Percentiles rank a stretch among this genome's conserved stretches.
Evolutionary conservation across 257 asterid species (phyloP).

Genomic region (Dorcoceras hygrometricum): DNA sequence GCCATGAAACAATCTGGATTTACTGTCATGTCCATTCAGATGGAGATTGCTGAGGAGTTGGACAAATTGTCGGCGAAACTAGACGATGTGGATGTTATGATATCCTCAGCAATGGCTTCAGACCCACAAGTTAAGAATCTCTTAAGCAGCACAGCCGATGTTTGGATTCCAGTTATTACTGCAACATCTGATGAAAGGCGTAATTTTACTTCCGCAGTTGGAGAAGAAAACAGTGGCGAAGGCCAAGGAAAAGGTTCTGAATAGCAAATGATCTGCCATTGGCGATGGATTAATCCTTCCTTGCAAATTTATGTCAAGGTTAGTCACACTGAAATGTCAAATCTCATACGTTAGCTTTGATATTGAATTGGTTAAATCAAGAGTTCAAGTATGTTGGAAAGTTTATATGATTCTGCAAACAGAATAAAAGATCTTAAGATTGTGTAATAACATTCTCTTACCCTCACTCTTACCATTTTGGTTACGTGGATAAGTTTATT

Average conservation of each 20-base stretch:
- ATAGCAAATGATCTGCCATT: constrained; percentile 29
- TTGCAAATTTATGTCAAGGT: background rate
- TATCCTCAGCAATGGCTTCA: constrained; percentile 70
- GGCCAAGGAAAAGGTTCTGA: constrained; percentile 40
- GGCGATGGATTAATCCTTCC: background rate
- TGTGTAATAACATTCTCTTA: background rate
- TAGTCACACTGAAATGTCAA: background rate
- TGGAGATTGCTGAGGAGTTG: constrained; percentile 81
- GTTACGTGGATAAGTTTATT: no score
- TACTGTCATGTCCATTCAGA: constrained; percentile 31
- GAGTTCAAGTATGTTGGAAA: background rate
- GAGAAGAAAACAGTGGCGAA: constrained; percentile 37
- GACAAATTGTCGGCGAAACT: constrained; percentile 78
- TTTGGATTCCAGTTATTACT: constrained; percentile 93
- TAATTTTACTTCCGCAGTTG: constrained; percentile 41
- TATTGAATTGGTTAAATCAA: background rate
- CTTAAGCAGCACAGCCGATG: constrained; percentile 76
- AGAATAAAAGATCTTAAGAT: no score
- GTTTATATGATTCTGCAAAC: background rate
- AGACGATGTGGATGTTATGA: constrained; percentile 73
- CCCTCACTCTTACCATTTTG: background rate
- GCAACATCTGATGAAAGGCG: constrained; percentile 83
- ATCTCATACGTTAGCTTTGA: background rate
- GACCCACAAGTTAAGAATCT: constrained; percentile 75
- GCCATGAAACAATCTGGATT: background rate